These are phyloP conservation scores for Alternaria triticina DNA, from an alignment of 2,329 filamentous ascomycete species.

Conservation along the genomic window DNA sequence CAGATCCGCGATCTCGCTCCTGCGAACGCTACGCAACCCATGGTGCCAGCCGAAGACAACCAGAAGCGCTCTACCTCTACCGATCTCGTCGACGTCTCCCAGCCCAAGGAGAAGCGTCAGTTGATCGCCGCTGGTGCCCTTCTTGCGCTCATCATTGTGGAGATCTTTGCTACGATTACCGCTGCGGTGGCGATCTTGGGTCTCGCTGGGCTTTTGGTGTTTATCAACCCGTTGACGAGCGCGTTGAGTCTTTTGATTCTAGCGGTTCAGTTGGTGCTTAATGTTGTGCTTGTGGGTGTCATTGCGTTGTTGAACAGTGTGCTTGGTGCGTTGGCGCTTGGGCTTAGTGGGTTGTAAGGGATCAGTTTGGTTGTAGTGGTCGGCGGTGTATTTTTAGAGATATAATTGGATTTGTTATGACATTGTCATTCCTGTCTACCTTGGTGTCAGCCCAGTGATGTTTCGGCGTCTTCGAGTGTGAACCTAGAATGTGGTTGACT, in stretches of 20 bases:
- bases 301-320: slow-evolving; percentile 22
- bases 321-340: slow-evolving; percentile 17
- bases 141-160: slow-evolving; percentile 24
- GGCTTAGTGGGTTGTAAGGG: slow-evolving; percentile 11
- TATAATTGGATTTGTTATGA: not conserved
- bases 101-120: slow-evolving; percentile 11
- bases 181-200: slow-evolving; percentile 24
- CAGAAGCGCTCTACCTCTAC: not conserved
- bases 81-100: not conserved
- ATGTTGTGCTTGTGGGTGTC: slow-evolving; percentile 20
- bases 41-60: not conserved
- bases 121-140: slow-evolving; percentile 15
- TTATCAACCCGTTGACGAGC: slow-evolving; percentile 20
- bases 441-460: not conserved
- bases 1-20: slow-evolving; percentile 16
- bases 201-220: slow-evolving; percentile 19
- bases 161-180: slow-evolving; percentile 26
- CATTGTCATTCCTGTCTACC: not conserved
- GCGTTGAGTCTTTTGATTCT: slow-evolving; percentile 22
- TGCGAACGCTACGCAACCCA: slow-evolving; percentile 4
- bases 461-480: not conserved
- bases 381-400: not conserved
- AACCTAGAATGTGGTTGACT: not conserved
- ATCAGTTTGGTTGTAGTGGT: not conserved
- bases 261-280: slow-evolving; percentile 21